phyloP scores from a whole-genome alignment of 73 alveolate genomes.

The Paraurostyla sp. region DNA sequence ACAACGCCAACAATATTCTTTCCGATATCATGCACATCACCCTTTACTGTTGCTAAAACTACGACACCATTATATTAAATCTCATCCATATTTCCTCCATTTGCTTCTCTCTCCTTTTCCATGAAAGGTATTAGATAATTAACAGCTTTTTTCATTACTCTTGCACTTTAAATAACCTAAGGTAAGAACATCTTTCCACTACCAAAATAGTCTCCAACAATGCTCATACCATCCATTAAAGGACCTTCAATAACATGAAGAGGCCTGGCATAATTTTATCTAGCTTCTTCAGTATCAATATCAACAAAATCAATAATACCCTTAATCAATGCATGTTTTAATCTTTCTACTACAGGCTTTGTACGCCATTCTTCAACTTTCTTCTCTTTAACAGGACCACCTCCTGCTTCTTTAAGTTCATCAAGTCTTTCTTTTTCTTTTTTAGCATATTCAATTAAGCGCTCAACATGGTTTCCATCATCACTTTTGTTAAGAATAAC shows the following conservation, averaged over 20 bases:
- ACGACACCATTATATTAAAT: slow-evolving; percentile 68
- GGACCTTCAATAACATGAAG: slow-evolving; percentile 93
- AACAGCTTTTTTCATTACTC: slow-evolving; percentile 94
- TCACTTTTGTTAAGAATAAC: slow-evolving; percentile 81
- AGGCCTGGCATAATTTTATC: slow-evolving; percentile 67
- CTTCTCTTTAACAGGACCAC: slow-evolving; percentile 42
- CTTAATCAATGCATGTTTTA: slow-evolving; percentile 82
- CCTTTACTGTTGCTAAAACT: slow-evolving; percentile 91
- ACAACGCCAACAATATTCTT: slow-evolving; percentile 94
- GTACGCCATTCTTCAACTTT: slow-evolving; percentile 81
- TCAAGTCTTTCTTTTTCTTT: slow-evolving; percentile 69
- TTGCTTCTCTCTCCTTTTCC: slow-evolving; percentile 77
- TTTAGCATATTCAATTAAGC: slow-evolving; percentile 74
- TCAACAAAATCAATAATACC: slow-evolving; percentile 88
- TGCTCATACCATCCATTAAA: slow-evolving; percentile 89
- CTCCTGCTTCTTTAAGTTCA: slow-evolving; percentile 48
- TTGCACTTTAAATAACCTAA: slow-evolving; percentile 89
- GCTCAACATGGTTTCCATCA: slow-evolving; percentile 80
- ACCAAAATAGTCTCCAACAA: slow-evolving; percentile 93
- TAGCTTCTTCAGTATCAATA: slow-evolving; percentile 87
- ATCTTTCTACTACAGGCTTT: slow-evolving; percentile 73
- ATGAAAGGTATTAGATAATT: slow-evolving; percentile 88
- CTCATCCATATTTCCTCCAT: slow-evolving; percentile 58
- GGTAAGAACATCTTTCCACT: slow-evolving; percentile 95
- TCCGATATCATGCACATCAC: slow-evolving; percentile 95